Evolutionary conservation across 1,284 basidiomycete species (phyloP).

Genomic region (Chalciporus sp.): DNA sequence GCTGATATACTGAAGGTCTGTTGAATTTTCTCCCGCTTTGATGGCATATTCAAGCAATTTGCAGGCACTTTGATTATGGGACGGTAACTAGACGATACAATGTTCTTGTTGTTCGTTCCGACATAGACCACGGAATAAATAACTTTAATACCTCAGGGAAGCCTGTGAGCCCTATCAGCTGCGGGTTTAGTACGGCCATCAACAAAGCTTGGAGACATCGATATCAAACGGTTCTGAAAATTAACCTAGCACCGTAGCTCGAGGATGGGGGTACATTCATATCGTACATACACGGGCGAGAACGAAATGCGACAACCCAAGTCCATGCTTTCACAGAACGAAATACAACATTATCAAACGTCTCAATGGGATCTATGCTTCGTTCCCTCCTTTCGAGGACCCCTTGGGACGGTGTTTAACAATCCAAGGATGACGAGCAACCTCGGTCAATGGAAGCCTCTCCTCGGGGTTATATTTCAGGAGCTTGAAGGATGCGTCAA

Average conservation of each 20-base stretch:
- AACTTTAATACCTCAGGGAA: slow-evolving; percentile 13
- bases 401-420: slow-evolving; percentile 67
- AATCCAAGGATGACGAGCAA: slow-evolving; percentile 92
- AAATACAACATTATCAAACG: background rate
- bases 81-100: slow-evolving; percentile 25
- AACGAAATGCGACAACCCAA: background rate
- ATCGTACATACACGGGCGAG: slow-evolving; percentile 11
- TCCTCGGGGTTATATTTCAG: slow-evolving; percentile 86
- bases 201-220: background rate
- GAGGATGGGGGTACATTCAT: background rate
- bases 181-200: background rate
- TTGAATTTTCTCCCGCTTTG: background rate
- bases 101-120: slow-evolving; percentile 21
- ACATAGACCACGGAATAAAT: slow-evolving; percentile 27
- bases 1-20: slow-evolving; percentile 57
- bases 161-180: background rate
- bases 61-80: background rate
- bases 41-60: background rate
- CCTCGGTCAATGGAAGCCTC: slow-evolving; percentile 80
- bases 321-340: background rate
- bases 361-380: slow-evolving; percentile 11
- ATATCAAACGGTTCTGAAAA: too few species aligned
- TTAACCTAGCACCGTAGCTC: background rate
- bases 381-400: slow-evolving; percentile 28
- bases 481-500: slow-evolving; percentile 55